Conservation (phyloP, 768 basidiomycete genomes). For the Rhodosporidiobolus sp. region DNA sequence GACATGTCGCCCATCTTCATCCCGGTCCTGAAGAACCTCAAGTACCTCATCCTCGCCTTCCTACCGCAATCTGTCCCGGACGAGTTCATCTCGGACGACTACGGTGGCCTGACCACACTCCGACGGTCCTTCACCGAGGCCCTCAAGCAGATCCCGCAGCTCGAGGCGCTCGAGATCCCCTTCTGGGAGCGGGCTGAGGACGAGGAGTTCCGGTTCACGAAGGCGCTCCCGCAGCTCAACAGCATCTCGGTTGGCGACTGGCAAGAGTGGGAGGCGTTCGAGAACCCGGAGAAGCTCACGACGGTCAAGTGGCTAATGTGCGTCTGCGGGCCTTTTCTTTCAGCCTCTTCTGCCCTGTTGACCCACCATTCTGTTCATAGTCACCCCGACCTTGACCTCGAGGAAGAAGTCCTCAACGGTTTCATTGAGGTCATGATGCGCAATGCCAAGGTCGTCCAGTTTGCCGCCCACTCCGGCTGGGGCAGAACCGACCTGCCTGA, state of each 20-base stretch:
- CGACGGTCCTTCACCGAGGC: slow-evolving; percentile 29
- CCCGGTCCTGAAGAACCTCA: slow-evolving; percentile 16
- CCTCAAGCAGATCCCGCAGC: slow-evolving; percentile 7
- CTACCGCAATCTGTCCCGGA: slow-evolving; percentile 21
- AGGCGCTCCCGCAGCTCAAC: slow-evolving; percentile 8
- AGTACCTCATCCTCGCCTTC: slow-evolving; percentile 31
- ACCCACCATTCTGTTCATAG: not conserved
- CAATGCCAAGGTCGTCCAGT: slow-evolving; percentile 8
- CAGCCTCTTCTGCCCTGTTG: not conserved
- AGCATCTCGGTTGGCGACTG: slow-evolving; percentile 27
- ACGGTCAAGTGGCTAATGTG: slow-evolving; percentile 17
- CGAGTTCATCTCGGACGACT: slow-evolving; percentile 20
- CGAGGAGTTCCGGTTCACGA: slow-evolving; percentile 1
- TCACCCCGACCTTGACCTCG: slow-evolving; percentile 27
- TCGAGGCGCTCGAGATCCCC: slow-evolving; percentile 26
- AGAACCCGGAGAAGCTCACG: not conserved
- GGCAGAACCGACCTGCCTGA: slow-evolving; percentile 25
- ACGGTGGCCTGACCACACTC: slow-evolving; percentile 19
- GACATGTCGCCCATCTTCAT: slow-evolving; percentile 31
- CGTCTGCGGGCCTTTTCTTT: not conserved
- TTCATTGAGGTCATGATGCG: slow-evolving; percentile 10
- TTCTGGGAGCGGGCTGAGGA: slow-evolving; percentile 28
- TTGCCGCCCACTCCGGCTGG: slow-evolving; percentile 28
- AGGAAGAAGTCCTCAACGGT: slow-evolving; percentile 12
- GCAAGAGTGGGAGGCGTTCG: slow-evolving; percentile 28